Base-by-base conservation (phyloP, 2,329 filamentous ascomycete genomes). In the Aspergillus latus region DNA sequence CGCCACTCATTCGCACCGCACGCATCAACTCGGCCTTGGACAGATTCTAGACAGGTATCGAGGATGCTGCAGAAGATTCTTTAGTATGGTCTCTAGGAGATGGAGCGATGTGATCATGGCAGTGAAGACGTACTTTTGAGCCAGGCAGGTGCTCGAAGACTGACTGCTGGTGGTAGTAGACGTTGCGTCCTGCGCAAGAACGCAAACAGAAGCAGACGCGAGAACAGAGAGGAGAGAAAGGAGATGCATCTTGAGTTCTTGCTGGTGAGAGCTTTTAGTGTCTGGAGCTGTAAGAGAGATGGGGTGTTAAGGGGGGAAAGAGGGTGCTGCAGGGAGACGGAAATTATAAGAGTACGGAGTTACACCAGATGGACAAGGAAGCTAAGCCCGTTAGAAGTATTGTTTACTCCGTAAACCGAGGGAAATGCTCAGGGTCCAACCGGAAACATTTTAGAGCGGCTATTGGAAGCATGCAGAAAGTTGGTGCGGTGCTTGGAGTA, bases 1-100 rank as follows among this genome's bases (percentile, higher is more conserved):
- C 8, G 15, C 58, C 58, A 60, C 21, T 60, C 58, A 30, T 60
- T 60, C 2, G 53, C 45, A 11, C 30, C 46, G 42, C 58, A 60
- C 42, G 42, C 47, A 45, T 54, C 36, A 26, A 60, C 47, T 28
- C 55, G 52, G 9, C 15, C 34, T 47, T 56, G 52, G 42, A 58
- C 53, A 9, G 53, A 52, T 1, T 29, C 7, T 16, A 51, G 34
- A 13, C 58, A 60, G 21, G 58, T 43, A 26, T 58, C 56, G 26
- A 60, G 56, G 47, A 60, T 60, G 15, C 58, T 60, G 26, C 16
- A 10, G 21, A 47, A 21, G 5, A 21, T 16, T 42, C 5, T 21
- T 42, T 42, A 42, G 39, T 21, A 42, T 42, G 7, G 8, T 9
- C 7, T 21, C 15, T 7, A 21, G 21, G 21, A 21, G 21, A 21